A percentile compares a stretch with the other conserved stretches of the same genome.
These are phyloP conservation scores for Fusarium sp. DNA, from an alignment of 2,329 filamentous ascomycete species.

Conservation along the genomic window DNA sequence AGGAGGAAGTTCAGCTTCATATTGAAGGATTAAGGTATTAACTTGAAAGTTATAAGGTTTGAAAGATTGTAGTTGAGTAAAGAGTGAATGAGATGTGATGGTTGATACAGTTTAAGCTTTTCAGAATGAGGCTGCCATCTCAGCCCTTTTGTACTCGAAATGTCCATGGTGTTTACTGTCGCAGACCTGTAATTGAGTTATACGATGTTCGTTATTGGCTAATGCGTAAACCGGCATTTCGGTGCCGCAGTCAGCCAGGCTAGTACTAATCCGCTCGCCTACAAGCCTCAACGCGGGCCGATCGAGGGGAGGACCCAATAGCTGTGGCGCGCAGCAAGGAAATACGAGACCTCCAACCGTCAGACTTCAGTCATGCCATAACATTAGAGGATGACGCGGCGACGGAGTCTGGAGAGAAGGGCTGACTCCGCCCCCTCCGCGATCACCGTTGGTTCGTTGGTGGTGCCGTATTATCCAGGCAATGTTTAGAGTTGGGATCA, in stretches of 20 bases:
- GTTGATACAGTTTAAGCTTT: neutral
- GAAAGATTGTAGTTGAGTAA: neutral
- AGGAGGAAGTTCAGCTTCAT: slow-evolving; percentile 25
- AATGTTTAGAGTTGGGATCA: neutral
- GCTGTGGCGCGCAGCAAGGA: neutral
- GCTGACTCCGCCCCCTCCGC: neutral
- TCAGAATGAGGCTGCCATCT: neutral
- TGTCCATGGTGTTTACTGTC: neutral
- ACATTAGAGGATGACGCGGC: neutral
- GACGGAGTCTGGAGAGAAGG: neutral
- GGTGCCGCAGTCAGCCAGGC: slow-evolving; percentile 2
- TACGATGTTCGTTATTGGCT: neutral
- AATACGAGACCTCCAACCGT: neutral
- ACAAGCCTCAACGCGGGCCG: neutral
- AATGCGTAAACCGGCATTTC: slow-evolving; percentile 20
- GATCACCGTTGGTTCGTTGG: neutral
- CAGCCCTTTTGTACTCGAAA: neutral
- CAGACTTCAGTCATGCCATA: neutral
- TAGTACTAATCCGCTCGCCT: neutral
- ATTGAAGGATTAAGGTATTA: neutral
- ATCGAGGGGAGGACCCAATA: neutral
- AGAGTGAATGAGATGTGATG: neutral
- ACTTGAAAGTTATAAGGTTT: neutral
- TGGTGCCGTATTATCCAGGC: slow-evolving; percentile 7
- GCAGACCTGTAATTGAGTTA: neutral